phyloP scores from a whole-genome alignment of 208 protist genomes.

The Trichomonas vaginalis region DNA sequence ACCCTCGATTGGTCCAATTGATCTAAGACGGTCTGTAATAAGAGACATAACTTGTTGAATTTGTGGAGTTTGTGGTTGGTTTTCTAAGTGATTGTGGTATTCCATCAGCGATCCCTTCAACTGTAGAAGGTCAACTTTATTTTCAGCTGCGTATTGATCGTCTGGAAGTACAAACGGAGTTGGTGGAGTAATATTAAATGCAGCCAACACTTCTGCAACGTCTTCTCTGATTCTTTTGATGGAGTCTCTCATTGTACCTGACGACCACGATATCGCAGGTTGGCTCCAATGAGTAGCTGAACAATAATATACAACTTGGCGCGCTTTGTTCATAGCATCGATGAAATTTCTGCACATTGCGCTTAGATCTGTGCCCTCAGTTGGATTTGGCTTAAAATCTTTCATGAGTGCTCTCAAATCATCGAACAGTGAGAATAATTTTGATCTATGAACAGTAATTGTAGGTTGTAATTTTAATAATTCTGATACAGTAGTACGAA shows the following conservation, averaged over 20 bases:
- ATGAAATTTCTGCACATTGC: neutral
- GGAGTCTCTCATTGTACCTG: neutral
- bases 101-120: neutral
- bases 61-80: neutral
- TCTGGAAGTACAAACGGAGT: neutral
- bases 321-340: neutral
- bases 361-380: neutral
- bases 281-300: neutral
- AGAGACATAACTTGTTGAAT: neutral
- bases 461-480: neutral
- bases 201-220: neutral
- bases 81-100: neutral
- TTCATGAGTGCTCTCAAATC: neutral
- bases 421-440: conserved; percentile 2
- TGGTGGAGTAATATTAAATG: neutral
- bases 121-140: neutral
- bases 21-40: neutral
- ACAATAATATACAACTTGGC: neutral
- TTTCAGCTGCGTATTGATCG: neutral
- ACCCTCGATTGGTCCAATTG: neutral
- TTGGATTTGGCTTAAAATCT: neutral
- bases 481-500: neutral
- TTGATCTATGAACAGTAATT: neutral
- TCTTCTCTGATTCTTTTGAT: neutral
- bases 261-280: neutral